These are phyloP conservation scores for Chaetoceros tenuissimus DNA, from an alignment of 108 stramenopile species.

Conservation along the genomic window DNA sequence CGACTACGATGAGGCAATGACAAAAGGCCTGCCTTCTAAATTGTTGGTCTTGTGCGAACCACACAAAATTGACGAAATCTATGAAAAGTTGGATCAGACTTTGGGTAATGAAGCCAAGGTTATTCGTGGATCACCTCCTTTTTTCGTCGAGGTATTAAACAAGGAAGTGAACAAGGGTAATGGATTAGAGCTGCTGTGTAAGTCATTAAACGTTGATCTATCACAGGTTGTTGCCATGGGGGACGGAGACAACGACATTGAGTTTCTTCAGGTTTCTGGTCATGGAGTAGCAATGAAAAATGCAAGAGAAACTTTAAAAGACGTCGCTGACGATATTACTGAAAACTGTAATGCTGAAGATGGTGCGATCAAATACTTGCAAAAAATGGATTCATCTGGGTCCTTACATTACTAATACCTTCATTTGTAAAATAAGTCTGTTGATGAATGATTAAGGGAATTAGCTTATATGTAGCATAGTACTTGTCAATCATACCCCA, in stretches of 20 bases:
- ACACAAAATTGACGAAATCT: not conserved
- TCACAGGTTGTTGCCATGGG: constrained; percentile 60
- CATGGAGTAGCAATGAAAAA: constrained; percentile 71
- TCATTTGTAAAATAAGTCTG: too few species aligned
- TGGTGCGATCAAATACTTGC: constrained; percentile 45
- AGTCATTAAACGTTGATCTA: constrained; percentile 21
- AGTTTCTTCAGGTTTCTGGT: constrained; percentile 54
- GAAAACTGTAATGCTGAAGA: constrained; percentile 59
- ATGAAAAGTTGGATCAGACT: constrained; percentile 5
- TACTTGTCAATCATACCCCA: too few species aligned
- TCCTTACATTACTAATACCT: constrained; percentile 13
- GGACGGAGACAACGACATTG: constrained; percentile 73
- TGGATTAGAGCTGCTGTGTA: constrained; percentile 43
- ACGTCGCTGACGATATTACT: constrained; percentile 39
- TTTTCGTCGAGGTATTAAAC: constrained; percentile 54
- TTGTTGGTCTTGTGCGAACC: constrained; percentile 28
- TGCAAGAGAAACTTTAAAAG: constrained; percentile 35
- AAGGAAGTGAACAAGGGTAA: constrained; percentile 43
- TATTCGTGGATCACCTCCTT: constrained; percentile 34
- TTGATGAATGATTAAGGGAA: too few species aligned
- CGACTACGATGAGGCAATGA: constrained; percentile 17
- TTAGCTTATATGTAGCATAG: too few species aligned
- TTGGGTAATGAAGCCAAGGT: constrained; percentile 8
- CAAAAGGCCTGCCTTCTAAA: constrained; percentile 36
- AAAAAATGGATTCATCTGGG: constrained; percentile 12